Conservation (phyloP, 371 early-diverging fungal genomes). For the Mucor lusitanicus region DNA sequence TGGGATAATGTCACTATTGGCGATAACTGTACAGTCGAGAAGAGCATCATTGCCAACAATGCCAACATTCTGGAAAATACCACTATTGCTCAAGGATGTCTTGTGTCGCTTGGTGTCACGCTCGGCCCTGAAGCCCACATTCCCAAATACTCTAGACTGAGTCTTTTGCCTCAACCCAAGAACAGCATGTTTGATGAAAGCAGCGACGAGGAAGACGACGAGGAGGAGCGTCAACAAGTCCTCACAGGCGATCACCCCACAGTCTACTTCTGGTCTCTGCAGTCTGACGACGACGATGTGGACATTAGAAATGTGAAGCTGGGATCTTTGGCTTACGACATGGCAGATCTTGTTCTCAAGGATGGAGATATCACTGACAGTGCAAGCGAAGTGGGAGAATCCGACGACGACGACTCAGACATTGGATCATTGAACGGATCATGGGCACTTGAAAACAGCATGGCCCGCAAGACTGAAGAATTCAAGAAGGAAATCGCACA, state of each 20-base stretch:
- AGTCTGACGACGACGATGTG: constrained; percentile 45
- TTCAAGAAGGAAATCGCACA: constrained; percentile 78
- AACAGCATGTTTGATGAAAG: constrained; percentile 44
- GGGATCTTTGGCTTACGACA: constrained; percentile 47
- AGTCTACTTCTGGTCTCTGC: constrained; percentile 53
- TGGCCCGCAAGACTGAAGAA: constrained; percentile 56
- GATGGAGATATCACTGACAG: constrained; percentile 51
- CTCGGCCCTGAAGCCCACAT: constrained; percentile 80
- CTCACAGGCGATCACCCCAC: constrained; percentile 43
- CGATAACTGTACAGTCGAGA: constrained; percentile 62
- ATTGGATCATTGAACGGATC: constrained; percentile 38
- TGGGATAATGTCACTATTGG: constrained; percentile 80
- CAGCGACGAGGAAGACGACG: constrained; percentile 52
- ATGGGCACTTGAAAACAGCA: constrained; percentile 33
- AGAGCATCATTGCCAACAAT: constrained; percentile 76
- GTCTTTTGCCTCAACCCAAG: constrained; percentile 51
- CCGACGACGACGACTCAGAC: constrained; percentile 52
- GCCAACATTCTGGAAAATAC: constrained; percentile 69
- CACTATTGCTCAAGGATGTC: constrained; percentile 66
- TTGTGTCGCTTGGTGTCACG: constrained; percentile 68
- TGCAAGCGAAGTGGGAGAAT: constrained; percentile 58
- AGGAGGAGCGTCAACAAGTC: constrained; percentile 35
- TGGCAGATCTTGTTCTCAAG: constrained; percentile 42
- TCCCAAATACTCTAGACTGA: constrained; percentile 70
- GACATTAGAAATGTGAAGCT: constrained; percentile 50